Evolutionary conservation across 495 filamentous ascomycete genomes (phyloP), one percentile per base, ranked within the genome.

Genomic region (Baudoinia panamericana): DNA sequence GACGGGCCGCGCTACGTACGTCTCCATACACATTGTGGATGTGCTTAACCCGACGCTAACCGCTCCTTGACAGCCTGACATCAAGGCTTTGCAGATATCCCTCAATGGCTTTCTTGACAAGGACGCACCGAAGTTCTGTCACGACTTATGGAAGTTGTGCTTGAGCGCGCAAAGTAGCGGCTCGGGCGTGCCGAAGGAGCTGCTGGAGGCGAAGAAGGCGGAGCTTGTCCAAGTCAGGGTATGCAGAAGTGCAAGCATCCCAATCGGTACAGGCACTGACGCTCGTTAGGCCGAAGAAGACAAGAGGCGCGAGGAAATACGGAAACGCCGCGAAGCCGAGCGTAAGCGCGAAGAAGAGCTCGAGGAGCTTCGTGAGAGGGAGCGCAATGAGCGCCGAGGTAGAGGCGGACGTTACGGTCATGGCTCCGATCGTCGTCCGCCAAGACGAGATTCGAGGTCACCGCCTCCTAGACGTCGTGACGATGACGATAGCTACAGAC

Each of bases 221-320:
- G 90, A 96, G 56, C 66, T 97, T 26, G 80, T 87, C 25, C 84
- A 93, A 58, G 84, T 93, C 52, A 93, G 92, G 77, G 90, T 90
- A 60, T 17, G 50, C 20, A 16, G 32, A 20, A 9, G 18, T 31
- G 19, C 12, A 13, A 26, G 24, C 9, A 17, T 12, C 13, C 12
- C 11, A 20, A 12, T 12, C 18, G 7, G 20, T 46, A 38, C 22
- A 31, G 5, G 3, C 18, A 18, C 20, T 39, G 20, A 28, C 41
- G 39, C 16, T 27, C 7, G 3, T 44, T 0, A 52, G 93, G 88
- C 74, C 29, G 80, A 87, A 39, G 78, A 81, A 8, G 84, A 92
- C 47, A 85, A 78, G 56, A 81, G 78, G 28, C 81, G 82, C 3
- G 84, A 85, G 59, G 73, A 81, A 43, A 71, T 70, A 12, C 76